Percentiles rank a stretch among this genome's conserved stretches.
Conservation (phyloP, 768 basidiomycete species). For the Rhodotorula babjevae region DNA sequence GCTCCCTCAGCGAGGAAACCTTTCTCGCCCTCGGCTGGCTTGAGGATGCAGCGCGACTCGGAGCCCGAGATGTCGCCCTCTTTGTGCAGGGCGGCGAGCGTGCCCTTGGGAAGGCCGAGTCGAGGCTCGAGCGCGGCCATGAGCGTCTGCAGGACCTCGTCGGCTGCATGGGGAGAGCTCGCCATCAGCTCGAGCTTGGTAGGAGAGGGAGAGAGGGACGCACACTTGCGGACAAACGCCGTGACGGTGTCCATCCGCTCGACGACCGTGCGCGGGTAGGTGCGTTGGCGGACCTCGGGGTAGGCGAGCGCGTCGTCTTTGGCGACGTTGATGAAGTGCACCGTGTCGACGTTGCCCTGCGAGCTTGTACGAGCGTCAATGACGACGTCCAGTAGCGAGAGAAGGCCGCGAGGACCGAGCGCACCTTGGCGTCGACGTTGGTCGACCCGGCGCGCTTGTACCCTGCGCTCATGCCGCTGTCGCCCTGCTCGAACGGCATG, state of each 20-base stretch:
- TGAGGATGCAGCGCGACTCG: constrained; percentile 58
- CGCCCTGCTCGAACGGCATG: constrained; percentile 57
- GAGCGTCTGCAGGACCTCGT: constrained; percentile 55
- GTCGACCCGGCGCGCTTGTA: constrained; percentile 49
- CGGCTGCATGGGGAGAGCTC: constrained; percentile 41
- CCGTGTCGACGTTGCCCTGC: constrained; percentile 55
- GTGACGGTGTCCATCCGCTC: constrained; percentile 55
- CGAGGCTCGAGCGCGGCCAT: constrained; percentile 59
- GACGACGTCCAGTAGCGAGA: background rate
- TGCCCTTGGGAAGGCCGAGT: constrained; percentile 56
- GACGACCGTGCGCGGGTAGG: constrained; percentile 58
- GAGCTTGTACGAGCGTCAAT: background rate
- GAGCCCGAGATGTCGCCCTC: constrained; percentile 54
- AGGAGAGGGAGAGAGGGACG: too few species aligned
- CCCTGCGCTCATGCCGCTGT: constrained; percentile 49
- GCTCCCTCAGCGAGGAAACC: constrained; percentile 29
- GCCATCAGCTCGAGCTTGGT: too few species aligned
- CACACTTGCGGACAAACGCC: constrained; percentile 56
- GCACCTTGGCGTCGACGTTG: constrained; percentile 45
- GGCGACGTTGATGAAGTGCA: constrained; percentile 59
- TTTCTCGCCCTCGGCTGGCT: constrained; percentile 45
- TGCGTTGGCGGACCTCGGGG: constrained; percentile 55
- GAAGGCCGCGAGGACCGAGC: background rate
- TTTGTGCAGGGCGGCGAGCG: constrained; percentile 52
- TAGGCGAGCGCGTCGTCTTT: constrained; percentile 66